These are phyloP conservation scores for Tillandsia leiboldiana DNA, from an alignment of 176 grass and related monocot genomes.

Conservation along the genomic window DNA sequence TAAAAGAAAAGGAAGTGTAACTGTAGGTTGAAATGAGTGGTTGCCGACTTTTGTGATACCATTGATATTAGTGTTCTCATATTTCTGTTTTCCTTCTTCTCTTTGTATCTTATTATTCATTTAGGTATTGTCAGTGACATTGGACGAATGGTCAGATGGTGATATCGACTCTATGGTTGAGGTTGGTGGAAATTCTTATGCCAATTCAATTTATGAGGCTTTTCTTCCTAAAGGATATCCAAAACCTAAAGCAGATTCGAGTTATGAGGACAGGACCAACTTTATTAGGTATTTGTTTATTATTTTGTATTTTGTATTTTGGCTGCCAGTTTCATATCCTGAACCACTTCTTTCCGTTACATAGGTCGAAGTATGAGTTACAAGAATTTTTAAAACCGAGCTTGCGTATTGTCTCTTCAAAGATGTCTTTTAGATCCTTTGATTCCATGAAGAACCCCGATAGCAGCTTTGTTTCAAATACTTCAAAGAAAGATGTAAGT, in stretches of 20 bases:
- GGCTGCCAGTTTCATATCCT: not conserved
- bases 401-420: constrained; percentile 76
- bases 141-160: constrained; percentile 88
- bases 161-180: constrained; percentile 93
- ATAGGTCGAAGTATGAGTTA: constrained; percentile 87
- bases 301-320: not conserved
- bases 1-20: not conserved
- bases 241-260: constrained; percentile 67
- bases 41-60: not conserved
- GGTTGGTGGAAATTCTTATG: constrained; percentile 97
- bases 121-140: constrained; percentile 83
- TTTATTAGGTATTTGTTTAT: constrained; percentile 62
- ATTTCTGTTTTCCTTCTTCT: constrained; percentile 1
- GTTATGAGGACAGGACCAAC: constrained; percentile 67
- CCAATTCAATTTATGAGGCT: constrained; percentile 99
- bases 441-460: constrained; percentile 47
- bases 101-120: constrained; percentile 14
- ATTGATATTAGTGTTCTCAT: constrained; percentile 3
- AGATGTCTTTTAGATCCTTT: constrained; percentile 59
- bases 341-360: not conserved
- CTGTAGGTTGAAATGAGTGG: not conserved
- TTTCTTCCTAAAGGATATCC: constrained; percentile 84
- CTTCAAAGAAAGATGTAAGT: constrained; percentile 41
- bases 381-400: constrained; percentile 99
- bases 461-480: constrained; percentile 28